Evolutionary conservation across 805 yeast species (phyloP).

Genomic region (Torulaspora maleeae): DNA sequence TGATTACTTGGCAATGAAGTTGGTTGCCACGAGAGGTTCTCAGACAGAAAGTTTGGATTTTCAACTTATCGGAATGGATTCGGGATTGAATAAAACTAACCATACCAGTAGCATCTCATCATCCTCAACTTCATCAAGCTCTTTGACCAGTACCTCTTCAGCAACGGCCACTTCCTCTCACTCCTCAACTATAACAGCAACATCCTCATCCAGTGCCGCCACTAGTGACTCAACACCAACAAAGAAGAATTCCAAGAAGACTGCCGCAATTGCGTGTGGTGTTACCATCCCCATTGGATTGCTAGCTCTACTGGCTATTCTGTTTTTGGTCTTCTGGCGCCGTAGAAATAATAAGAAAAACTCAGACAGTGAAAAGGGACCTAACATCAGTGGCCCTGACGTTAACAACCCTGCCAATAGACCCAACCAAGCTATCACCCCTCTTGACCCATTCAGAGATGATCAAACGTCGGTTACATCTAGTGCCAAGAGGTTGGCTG

Average conservation of each 20-base stretch:
- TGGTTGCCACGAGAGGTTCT: slow-evolving; percentile 40
- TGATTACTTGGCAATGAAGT: slow-evolving; percentile 37
- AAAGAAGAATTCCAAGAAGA: slow-evolving; percentile 39
- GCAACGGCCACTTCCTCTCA: slow-evolving; percentile 29
- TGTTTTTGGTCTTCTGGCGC: slow-evolving; percentile 56
- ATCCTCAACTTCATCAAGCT: slow-evolving; percentile 15
- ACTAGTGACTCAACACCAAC: slow-evolving; percentile 32
- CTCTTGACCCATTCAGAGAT: slow-evolving; percentile 34
- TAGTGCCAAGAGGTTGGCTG: slow-evolving; percentile 40
- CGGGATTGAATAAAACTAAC: slow-evolving; percentile 7
- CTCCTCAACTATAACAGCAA: slow-evolving; percentile 24
- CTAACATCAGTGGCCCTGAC: slow-evolving; percentile 40
- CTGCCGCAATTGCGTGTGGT: slow-evolving; percentile 85
- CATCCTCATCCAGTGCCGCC: slow-evolving; percentile 30
- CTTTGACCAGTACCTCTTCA: slow-evolving; percentile 23
- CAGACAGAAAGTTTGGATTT: slow-evolving; percentile 43
- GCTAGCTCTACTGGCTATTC: slow-evolving; percentile 42
- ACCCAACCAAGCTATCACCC: slow-evolving; percentile 25
- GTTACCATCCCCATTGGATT: slow-evolving; percentile 71
- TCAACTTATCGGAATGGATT: slow-evolving; percentile 48
- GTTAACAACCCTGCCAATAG: slow-evolving; percentile 37
- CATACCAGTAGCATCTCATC: slow-evolving; percentile 13
- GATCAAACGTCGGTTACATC: slow-evolving; percentile 22
- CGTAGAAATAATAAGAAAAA: slow-evolving; percentile 38
- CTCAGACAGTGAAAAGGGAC: slow-evolving; percentile 32